Evolutionary conservation across 176 grass and related monocot genomes (phyloP).

Genomic region (Ensete ventricosum): DNA sequence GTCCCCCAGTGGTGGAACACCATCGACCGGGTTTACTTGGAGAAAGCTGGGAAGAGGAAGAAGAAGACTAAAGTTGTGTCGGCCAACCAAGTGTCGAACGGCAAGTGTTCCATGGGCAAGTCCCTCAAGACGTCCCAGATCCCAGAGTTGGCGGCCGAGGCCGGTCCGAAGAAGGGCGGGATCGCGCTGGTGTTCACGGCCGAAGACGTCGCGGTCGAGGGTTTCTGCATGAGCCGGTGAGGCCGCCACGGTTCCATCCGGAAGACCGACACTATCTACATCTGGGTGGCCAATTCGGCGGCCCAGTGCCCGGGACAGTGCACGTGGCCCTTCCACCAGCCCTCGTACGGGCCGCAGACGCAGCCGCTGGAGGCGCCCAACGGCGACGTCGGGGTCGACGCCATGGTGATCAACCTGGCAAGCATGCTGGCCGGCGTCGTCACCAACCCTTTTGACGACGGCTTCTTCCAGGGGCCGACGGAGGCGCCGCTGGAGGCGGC

Average conservation of each 20-base stretch:
- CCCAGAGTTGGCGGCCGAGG: conserved; percentile 33
- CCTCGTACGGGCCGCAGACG: conserved; percentile 68
- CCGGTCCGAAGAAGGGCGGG: conserved; percentile 24
- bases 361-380: conserved; percentile 70
- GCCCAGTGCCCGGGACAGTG: conserved; percentile 78
- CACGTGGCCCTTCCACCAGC: conserved; percentile 98
- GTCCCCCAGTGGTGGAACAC: conserved; percentile 73
- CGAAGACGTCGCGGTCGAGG: conserved; percentile 64
- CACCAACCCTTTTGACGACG: conserved; percentile 79
- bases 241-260: conserved; percentile 55
- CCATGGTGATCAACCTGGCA: conserved; percentile 80
- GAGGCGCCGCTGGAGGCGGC: conserved; percentile 83
- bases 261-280: conserved; percentile 37
- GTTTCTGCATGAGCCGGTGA: conserved; percentile 90
- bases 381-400: conserved; percentile 80
- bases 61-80: conserved; percentile 31
- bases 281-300: conserved; percentile 89
- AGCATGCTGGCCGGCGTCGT: conserved; percentile 71
- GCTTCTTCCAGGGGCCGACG: conserved; percentile 64
- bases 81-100: conserved; percentile 36
- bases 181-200: conserved; percentile 86
- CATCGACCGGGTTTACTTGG: conserved; percentile 49
- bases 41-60: conserved; percentile 28
- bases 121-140: conserved; percentile 37
- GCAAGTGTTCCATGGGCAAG: conserved; percentile 44